Percentiles rank a stretch among this genome's conserved stretches.
These are phyloP conservation scores for Nannochloris sp. DNA, from an alignment of 139 green algal genomes.

Conservation along the genomic window DNA sequence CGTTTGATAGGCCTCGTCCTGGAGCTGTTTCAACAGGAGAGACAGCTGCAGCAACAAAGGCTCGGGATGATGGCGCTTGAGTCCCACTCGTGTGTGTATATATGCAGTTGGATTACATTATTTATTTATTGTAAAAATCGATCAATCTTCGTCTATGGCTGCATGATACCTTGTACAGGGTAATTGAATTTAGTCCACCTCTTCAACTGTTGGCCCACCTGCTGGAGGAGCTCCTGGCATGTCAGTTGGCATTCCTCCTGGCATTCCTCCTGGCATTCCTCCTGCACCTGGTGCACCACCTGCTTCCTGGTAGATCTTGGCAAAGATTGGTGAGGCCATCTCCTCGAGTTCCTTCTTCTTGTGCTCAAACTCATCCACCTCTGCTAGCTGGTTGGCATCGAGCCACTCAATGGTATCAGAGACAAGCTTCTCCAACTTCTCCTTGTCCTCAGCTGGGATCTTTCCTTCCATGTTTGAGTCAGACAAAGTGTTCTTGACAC, in stretches of 20 bases:
- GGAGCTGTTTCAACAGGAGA: too few relatives aligned
- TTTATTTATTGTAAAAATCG: too few relatives aligned
- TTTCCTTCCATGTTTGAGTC: constrained; percentile 67
- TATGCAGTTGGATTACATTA: too few relatives aligned
- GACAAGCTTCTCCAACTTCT: constrained; percentile 76
- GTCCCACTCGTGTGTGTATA: too few relatives aligned
- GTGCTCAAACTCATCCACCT: constrained; percentile 93
- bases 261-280: constrained; percentile 32
- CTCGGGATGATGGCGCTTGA: too few relatives aligned
- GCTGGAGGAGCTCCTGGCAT: neutral
- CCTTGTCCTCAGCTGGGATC: constrained; percentile 78
- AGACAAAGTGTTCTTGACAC: constrained; percentile 90
- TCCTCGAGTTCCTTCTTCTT: constrained; percentile 96
- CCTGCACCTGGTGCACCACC: constrained; percentile 18
- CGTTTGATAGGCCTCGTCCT: constrained; percentile 8
- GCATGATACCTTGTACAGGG: neutral
- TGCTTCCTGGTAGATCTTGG: constrained; percentile 65
- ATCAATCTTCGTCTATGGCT: neutral
- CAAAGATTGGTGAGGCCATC: constrained; percentile 87
- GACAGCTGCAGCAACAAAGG: too few relatives aligned
- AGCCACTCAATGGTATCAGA: constrained; percentile 85
- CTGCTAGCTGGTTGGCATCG: constrained; percentile 80
- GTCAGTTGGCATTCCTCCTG: constrained; percentile 22
- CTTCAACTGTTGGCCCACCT: constrained; percentile 48
- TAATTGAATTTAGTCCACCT: constrained; percentile 42